Evolutionary conservation across 306 rosid genomes (phyloP), one percentile per base, ranked within the genome.

Genomic region (Prunus dulcis): DNA sequence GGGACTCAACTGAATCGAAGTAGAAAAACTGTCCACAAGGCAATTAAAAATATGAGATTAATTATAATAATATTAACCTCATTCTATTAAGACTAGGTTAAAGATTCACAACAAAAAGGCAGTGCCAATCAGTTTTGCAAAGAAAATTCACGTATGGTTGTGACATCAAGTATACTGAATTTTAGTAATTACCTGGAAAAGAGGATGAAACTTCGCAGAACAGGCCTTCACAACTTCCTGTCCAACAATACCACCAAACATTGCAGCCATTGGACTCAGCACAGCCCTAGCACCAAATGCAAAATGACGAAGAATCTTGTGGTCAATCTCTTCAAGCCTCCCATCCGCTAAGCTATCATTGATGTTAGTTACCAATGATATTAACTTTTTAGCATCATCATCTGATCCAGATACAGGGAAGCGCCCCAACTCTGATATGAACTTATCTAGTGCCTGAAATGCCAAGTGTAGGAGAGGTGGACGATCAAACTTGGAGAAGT

Each of bases 181-280:
- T 68, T 22, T 1, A 32, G 61, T 14, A 75, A 20, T 67, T 67
- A 77, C 80, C 80, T 77, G 80, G 75, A 57, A 57, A n/a, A 77
- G 80, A 25, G 80, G 80, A 50, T 77, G 80, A 58, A 77, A 77
- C 47, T 77, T 77, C 12, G 66, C 75, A 45, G 80, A 77, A 47
- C 80, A 77, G 34, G 80, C 80, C 61, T 77, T 77, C 61, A 77
- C 75, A 45, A 77, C 69, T 28, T 77, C 80, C 49, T 77, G 80
- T 45, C 80, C 80, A 57, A 77, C 80, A 68, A 77, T 77, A 58
- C 80, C 80, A 28, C 80, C 80, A 45, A 77, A 77, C 80, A 77
- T 77, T 0, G 80, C 80, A 67, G 80, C 80, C 80, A 77, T 69
- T 18, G 80, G 80, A 69, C 69, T 77, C 49, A 77, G 75, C 32